Base-by-base conservation (phyloP, 2,329 filamentous ascomycete species). In the Cercospora sp. region DNA sequence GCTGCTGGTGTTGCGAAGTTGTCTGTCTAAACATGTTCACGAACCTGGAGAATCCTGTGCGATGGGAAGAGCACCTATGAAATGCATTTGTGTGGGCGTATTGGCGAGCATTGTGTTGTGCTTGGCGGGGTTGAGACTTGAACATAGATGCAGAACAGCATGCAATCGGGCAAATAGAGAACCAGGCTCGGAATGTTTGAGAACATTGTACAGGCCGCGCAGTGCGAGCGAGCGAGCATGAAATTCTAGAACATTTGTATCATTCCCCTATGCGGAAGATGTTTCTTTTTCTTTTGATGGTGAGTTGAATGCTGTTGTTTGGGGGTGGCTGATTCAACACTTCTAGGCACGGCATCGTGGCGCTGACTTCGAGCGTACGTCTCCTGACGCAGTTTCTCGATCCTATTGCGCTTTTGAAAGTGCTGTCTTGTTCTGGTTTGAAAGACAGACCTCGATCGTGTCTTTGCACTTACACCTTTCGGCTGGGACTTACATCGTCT, bases 21-120 rank as follows among this genome's bases (percentile, higher is more conserved):
- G 16, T 68, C 51, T 10, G 66, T 70, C 12, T 64, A 59, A 48
- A 30, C 36, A 33, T 81, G 0, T 26, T 28, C 0, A 45, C 23
- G 59, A 28, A 30, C 1, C 26, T 5, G 23, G 16, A 12, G 3
- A 9, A 30, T 2, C 16, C 26, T 58, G 26, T 2, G 53, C 16
- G 30, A 30, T 9, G 13, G 53, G 26, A n/a, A 26, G n/a, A 13
- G 4, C 6, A 33, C 26, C 26, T 31, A 26, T 13, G 53, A 58
- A 10, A 8, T 58, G 53, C 53, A 58, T 31, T 3, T 58, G 26
- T 58, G 12, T 30, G 26, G 23, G 16, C n/a, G 53, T 31, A 58
- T 31, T 31, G 16, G 23, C 23, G 26, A 28, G 53, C 16, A 58
- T 30, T 5, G 13, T 58, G 23, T 28, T n/a, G 20, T 0, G 53